Percentiles rank a stretch among this genome's conserved stretches.
Evolutionary conservation across 73 alveolate genomes (phyloP).

Genomic region (Breviolum minutum): DNA sequence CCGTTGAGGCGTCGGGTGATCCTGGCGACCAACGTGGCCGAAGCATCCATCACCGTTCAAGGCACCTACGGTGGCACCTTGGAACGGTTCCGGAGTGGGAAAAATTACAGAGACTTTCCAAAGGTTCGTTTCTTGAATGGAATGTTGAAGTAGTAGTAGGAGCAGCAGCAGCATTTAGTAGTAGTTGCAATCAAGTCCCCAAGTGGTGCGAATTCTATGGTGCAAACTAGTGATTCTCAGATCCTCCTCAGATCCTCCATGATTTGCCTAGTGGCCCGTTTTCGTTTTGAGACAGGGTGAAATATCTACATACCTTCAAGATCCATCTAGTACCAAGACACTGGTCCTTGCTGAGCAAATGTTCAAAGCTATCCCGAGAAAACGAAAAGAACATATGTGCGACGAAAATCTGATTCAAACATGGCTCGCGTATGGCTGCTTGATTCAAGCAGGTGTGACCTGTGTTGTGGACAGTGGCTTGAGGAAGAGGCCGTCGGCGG

Average conservation of each 20-base stretch:
- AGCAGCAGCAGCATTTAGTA: no score
- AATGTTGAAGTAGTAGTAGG: no score
- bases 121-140: no score
- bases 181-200: no score
- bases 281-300: background rate
- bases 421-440: background rate
- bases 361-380: background rate
- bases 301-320: background rate
- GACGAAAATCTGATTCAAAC: background rate
- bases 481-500: slow-evolving; percentile 59
- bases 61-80: background rate
- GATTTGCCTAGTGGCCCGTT: background rate
- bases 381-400: background rate
- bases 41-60: slow-evolving; percentile 82
- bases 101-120: no score
- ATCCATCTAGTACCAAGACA: background rate
- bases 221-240: no score
- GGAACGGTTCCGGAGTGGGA: background rate
- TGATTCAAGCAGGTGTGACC: slow-evolving; percentile 32
- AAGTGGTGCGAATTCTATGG: no score
- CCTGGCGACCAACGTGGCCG: slow-evolving; percentile 91
- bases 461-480: slow-evolving; percentile 83
- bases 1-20: slow-evolving; percentile 86
- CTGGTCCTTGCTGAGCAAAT: background rate
- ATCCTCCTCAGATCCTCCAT: no score